phyloP scores from a whole-genome alignment of 169 alveolate species.

The Prorocentrum cordatum region DNA sequence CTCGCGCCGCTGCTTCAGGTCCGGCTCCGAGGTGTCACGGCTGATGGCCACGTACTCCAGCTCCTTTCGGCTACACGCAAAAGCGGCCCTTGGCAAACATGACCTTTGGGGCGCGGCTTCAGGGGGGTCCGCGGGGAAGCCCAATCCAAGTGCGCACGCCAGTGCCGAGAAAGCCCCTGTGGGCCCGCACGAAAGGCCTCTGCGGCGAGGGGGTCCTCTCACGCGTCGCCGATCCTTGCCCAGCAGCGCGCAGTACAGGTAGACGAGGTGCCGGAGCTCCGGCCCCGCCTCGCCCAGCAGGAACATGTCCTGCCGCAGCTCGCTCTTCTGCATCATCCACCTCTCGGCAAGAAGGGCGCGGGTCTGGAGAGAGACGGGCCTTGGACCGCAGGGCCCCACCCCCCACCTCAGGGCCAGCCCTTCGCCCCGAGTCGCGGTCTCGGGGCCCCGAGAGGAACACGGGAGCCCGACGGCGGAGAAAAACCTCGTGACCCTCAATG shows the following conservation, averaged over 20 bases:
- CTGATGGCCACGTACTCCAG: constrained; percentile 32
- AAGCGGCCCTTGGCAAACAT: not conserved
- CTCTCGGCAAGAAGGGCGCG: too few relatives aligned
- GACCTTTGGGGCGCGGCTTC: not conserved
- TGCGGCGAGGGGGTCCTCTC: not conserved
- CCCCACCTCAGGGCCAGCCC: too few relatives aligned
- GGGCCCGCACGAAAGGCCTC: not conserved
- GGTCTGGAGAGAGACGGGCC: too few relatives aligned
- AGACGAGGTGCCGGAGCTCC: not conserved
- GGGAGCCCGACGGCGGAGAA: too few relatives aligned
- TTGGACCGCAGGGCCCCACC: too few relatives aligned
- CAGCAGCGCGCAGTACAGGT: constrained; percentile 18
- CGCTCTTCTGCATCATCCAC: constrained; percentile 42
- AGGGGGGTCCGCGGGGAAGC: not conserved
- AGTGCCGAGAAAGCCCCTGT: not conserved
- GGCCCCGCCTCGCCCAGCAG: constrained; percentile 35
- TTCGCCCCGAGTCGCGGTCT: too few relatives aligned
- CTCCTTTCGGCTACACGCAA: not conserved
- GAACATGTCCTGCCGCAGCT: constrained; percentile 42
- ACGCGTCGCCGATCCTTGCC: not conserved
- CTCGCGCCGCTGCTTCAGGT: constrained; percentile 27
- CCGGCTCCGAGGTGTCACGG: constrained; percentile 35
- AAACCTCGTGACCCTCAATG: too few relatives aligned
- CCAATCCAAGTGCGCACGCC: not conserved
- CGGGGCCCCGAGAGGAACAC: too few relatives aligned